A percentile compares a stretch with the other conserved stretches of the same genome.
Evolutionary conservation across 2,329 filamentous ascomycete genomes (phyloP).

Genomic region (Neurospora sp.): DNA sequence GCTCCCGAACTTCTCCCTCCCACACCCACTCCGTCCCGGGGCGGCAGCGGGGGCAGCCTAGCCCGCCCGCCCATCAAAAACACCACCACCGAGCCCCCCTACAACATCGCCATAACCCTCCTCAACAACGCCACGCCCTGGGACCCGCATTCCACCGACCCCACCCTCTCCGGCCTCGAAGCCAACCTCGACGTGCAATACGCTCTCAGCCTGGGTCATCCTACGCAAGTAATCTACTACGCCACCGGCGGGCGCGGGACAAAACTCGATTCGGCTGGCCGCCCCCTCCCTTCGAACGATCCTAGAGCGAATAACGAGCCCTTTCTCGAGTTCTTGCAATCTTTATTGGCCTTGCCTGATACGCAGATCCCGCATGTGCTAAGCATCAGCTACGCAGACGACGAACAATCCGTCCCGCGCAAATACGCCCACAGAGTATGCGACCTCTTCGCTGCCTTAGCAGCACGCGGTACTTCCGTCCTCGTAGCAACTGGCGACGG

Average conservation of each 20-base stretch:
- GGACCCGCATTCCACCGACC: constrained; percentile 10
- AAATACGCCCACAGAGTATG: constrained; percentile 45
- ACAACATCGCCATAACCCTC: constrained; percentile 27
- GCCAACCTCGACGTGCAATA: constrained; percentile 41
- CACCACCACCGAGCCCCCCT: constrained; percentile 6
- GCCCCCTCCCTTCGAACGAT: constrained; percentile 22
- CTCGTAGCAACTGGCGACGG: constrained; percentile 43
- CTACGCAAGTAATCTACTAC: constrained; percentile 35
- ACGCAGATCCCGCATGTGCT: constrained; percentile 44
- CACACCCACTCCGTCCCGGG: neutral
- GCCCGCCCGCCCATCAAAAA: neutral
- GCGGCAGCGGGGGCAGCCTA: neutral
- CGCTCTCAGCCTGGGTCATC: constrained; percentile 34
- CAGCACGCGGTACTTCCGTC: constrained; percentile 41
- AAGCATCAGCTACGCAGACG: constrained; percentile 48
- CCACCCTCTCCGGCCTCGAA: constrained; percentile 29
- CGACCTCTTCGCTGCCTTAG: constrained; percentile 41
- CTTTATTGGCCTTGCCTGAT: constrained; percentile 33
- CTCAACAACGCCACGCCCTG: constrained; percentile 35
- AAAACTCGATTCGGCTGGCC: constrained; percentile 30
- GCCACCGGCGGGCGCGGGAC: constrained; percentile 34
- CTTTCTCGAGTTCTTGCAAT: constrained; percentile 42
- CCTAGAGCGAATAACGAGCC: constrained; percentile 37
- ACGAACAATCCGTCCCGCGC: constrained; percentile 44
- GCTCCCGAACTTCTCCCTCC: constrained; percentile 24